Percentiles rank a stretch among this genome's conserved stretches.
These are phyloP conservation scores for Halophytophthora polymorphica DNA, from an alignment of 352 stramenopile species.

Conservation along the genomic window DNA sequence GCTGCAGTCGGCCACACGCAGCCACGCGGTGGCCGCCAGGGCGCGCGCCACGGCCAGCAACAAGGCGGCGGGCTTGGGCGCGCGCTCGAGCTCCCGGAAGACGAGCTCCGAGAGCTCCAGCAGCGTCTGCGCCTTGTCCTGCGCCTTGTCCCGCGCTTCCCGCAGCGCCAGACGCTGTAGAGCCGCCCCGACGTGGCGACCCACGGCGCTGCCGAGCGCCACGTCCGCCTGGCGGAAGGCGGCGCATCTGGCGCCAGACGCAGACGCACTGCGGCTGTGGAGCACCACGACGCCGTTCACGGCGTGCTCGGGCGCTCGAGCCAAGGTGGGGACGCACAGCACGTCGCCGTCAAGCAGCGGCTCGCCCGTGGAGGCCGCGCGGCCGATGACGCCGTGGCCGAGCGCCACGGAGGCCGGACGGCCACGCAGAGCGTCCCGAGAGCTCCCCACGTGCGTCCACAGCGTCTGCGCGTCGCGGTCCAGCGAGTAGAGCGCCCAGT, in stretches of 20 bases:
- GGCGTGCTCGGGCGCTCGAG: constrained; percentile 21
- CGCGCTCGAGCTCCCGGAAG: constrained; percentile 61
- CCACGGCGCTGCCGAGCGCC: constrained; percentile 49
- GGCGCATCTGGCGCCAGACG: constrained; percentile 19
- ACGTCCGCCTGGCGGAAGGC: constrained; percentile 53
- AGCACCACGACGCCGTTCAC: constrained; percentile 66
- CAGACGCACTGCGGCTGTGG: too few species aligned
- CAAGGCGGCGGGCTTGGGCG: constrained; percentile 55
- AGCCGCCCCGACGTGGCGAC: constrained; percentile 48
- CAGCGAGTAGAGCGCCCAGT: constrained; percentile 56
- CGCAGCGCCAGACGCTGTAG: constrained; percentile 59
- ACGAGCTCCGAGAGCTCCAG: constrained; percentile 63
- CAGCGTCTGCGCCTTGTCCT: constrained; percentile 64
- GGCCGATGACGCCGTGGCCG: constrained; percentile 55
- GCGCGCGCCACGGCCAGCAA: constrained; percentile 28
- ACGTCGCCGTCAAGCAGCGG: constrained; percentile 35
- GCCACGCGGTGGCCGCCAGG: constrained; percentile 22
- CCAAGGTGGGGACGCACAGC: constrained; percentile 54
- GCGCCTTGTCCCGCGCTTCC: constrained; percentile 48
- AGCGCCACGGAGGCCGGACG: constrained; percentile 40
- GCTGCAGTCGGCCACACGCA: constrained; percentile 39
- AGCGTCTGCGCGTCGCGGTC: constrained; percentile 52
- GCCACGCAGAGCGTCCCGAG: constrained; percentile 8
- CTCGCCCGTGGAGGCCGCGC: constrained; percentile 31
- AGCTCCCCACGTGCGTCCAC: constrained; percentile 41